Conservation (phyloP, 352 stramenopile genomes). For the Thraustochytrium striatum region DNA sequence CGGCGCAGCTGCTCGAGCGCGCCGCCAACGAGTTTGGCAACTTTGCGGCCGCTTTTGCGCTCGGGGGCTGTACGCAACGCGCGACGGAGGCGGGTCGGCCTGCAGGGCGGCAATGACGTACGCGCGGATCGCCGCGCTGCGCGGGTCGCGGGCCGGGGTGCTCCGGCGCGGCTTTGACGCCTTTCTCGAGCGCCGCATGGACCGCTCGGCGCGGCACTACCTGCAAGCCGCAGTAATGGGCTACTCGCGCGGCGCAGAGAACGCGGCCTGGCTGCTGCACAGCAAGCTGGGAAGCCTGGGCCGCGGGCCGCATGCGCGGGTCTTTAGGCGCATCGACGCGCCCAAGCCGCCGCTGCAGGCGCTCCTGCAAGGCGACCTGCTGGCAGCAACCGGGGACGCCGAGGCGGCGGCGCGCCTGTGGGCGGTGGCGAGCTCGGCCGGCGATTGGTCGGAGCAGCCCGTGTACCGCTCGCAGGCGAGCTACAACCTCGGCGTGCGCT, state of each 20-base stretch:
- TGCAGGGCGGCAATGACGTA: neutral
- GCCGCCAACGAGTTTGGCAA: slow-evolving; percentile 7
- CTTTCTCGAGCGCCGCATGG: neutral
- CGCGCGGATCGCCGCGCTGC: neutral
- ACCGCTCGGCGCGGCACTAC: neutral
- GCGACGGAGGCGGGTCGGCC: neutral
- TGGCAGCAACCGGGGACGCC: neutral
- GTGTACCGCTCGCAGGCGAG: slow-evolving; percentile 30
- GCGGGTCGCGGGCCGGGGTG: neutral
- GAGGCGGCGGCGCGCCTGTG: neutral
- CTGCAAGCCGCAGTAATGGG: neutral
- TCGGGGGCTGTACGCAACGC: neutral
- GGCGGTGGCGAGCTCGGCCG: neutral
- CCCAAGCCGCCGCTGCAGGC: slow-evolving; percentile 6
- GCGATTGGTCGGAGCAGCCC: slow-evolving; percentile 2
- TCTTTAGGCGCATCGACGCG: slow-evolving; percentile 7
- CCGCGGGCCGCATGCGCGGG: neutral
- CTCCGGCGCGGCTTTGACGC: slow-evolving; percentile 39
- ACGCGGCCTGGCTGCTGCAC: slow-evolving; percentile 13
- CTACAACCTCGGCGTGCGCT: slow-evolving; percentile 43
- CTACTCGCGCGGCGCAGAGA: slow-evolving; percentile 38
- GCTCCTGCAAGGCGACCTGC: neutral
- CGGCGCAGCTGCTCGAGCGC: neutral
- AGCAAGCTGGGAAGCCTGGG: neutral
- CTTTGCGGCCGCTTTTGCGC: neutral